A percentile compares a stretch with the other conserved stretches of the same genome.
phyloP scores from a whole-genome alignment of 2,329 filamentous ascomycete species.

The Pyrenophora teres region DNA sequence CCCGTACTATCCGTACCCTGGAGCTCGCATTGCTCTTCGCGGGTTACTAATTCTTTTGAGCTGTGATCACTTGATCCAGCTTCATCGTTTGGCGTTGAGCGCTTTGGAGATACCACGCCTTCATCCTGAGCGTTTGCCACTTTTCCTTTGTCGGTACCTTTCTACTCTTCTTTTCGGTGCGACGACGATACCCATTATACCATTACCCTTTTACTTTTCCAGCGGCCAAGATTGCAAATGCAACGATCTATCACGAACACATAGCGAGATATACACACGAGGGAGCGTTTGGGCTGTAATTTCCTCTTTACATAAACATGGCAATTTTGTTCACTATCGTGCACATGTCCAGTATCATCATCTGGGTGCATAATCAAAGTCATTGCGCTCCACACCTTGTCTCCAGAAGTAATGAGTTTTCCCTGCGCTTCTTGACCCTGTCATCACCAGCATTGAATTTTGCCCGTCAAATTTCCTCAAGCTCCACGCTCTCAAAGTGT shows the following conservation, averaged over 20 bases:
- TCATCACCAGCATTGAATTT: conserved; percentile 2
- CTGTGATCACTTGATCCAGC: conserved; percentile 12
- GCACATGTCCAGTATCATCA: conserved; percentile 2
- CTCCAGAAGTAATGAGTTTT: conserved; percentile 2
- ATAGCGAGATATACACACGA: conserved; percentile 25
- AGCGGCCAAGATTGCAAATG: conserved; percentile 33
- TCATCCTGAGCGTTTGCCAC: conserved; percentile 23
- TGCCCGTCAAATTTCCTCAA: conserved; percentile 10
- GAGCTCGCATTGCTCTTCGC: conserved; percentile 17
- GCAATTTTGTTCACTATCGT: conserved; percentile 8
- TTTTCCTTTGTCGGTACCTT: conserved; percentile 19
- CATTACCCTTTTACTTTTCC: conserved; percentile 27
- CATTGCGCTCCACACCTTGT: conserved; percentile 4
- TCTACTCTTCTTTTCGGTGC: conserved; percentile 31
- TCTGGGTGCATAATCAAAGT: conserved; percentile 17
- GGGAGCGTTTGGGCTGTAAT: conserved; percentile 21
- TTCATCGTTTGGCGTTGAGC: conserved; percentile 27
- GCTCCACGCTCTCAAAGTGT: conserved; percentile 6
- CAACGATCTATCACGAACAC: conserved; percentile 27
- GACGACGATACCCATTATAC: conserved; percentile 48
- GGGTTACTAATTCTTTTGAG: conserved; percentile 21
- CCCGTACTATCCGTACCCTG: conserved; percentile 38
- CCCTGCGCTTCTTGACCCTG: conserved; percentile 3
- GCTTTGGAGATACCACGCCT: conserved; percentile 37
- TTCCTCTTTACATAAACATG: conserved; percentile 20